Conservation (phyloP, 257 asterid species). For the Asclepias syriaca region DNA sequence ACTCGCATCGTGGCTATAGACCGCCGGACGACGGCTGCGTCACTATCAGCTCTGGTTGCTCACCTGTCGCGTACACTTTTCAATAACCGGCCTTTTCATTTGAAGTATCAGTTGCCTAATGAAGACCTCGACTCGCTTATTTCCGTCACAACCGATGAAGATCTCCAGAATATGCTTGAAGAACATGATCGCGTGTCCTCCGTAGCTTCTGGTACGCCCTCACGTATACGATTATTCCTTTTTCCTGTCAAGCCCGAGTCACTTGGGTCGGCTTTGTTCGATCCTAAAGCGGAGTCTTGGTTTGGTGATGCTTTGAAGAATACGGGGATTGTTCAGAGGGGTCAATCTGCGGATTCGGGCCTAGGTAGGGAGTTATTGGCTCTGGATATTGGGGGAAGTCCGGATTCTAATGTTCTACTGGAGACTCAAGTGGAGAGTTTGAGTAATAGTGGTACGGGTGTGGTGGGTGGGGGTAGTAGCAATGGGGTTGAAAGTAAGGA, state of each 20-base stretch:
- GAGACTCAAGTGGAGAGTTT: slow-evolving; percentile 42
- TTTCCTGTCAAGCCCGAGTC: slow-evolving; percentile 63
- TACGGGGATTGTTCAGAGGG: slow-evolving; percentile 56
- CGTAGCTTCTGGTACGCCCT: slow-evolving; percentile 21
- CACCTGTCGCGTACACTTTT: slow-evolving; percentile 55
- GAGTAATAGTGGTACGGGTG: slow-evolving; percentile 29
- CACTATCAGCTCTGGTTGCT: slow-evolving; percentile 36
- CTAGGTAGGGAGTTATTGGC: slow-evolving; percentile 33
- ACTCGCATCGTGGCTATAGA: slow-evolving; percentile 73
- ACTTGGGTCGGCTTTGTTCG: slow-evolving; percentile 46
- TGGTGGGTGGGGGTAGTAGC: slow-evolving; percentile 4
- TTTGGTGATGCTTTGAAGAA: slow-evolving; percentile 62
- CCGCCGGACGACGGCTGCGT: slow-evolving; percentile 59
- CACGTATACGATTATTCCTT: slow-evolving; percentile 66
- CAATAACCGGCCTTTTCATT: slow-evolving; percentile 55
- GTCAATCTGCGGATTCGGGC: slow-evolving; percentile 53
- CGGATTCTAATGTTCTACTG: slow-evolving; percentile 26
- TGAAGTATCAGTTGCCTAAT: slow-evolving; percentile 78
- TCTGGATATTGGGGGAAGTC: slow-evolving; percentile 24
- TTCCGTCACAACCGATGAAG: slow-evolving; percentile 75
- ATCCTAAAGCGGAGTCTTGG: slow-evolving; percentile 71
- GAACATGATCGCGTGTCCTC: slow-evolving; percentile 56
- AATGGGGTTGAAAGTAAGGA: slow-evolving; percentile 31
- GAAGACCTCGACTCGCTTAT: slow-evolving; percentile 77
- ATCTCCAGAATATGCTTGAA: slow-evolving; percentile 72